Evolutionary conservation across 306 rosid species (phyloP), one percentile per base, ranked within the genome.

Genomic region (Myrica gale): DNA sequence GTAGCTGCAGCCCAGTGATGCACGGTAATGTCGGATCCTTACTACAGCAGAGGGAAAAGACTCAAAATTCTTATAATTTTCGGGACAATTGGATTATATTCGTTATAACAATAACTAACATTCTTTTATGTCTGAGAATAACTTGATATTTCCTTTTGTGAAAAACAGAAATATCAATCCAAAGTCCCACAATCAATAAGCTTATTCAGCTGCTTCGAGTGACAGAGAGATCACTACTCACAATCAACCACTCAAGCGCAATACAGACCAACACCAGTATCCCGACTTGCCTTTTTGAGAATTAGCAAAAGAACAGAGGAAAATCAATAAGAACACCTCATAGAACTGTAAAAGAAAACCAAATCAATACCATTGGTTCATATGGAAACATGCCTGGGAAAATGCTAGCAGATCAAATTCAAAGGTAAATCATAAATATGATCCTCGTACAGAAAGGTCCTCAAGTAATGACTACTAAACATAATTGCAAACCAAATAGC

Each of bases 401-500:
- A 74, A 63, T 69, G 68, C 77, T 46, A 42, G 60, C 8, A 32
- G 76, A 72, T 72, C 68, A 84, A 19, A 55, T 20, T 81, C 52
- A 52, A 73, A 43, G 13, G 76, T 77, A 82, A 76, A 78, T n/a
- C 48, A 82, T 80, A 45, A n/a, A 45, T 13, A 74, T 60, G 58
- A 57, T 72, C 78, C 37, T 77, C 72, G 66, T 78, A 76, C 78
- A 71, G 66, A 32, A 32, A 76, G 6, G 73, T 76, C 74, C 73
- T 53, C 72, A 68, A 77, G 71, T 51, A 75, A 61, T 51, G 48
- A 65, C 44, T 52, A 58, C 62, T 32, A 61, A 52, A 75, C 65
- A 74, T 58, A 78, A 80, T 62, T 80, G 75, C 32, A 79, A 78
- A 73, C 82, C 57, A 23, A 79, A 60, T 20, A 68, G 82, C 74